phyloP scores from a whole-genome alignment of 2,329 filamentous ascomycete species.

The Xylariaceae sp. region DNA sequence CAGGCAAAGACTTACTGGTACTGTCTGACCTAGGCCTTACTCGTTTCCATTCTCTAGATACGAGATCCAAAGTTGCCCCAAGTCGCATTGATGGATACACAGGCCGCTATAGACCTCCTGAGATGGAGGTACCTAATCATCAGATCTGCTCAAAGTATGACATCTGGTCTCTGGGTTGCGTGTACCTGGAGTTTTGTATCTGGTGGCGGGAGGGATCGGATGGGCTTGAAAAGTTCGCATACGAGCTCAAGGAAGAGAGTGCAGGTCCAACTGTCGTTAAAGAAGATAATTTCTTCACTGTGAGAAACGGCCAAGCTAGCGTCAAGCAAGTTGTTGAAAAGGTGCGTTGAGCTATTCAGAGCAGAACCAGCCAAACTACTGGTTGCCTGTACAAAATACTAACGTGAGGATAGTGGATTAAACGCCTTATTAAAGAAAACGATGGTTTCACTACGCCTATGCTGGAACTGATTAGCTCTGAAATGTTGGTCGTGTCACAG shows the following conservation, averaged over 20 bases:
- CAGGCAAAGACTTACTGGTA: background rate
- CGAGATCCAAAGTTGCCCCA: slow-evolving; percentile 2
- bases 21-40: slow-evolving; percentile 8
- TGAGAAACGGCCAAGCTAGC: background rate
- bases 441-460: slow-evolving; percentile 1
- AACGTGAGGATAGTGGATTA: background rate
- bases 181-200: slow-evolving; percentile 5
- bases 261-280: background rate
- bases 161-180: slow-evolving; percentile 10
- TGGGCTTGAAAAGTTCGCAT: background rate
- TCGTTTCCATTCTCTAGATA: slow-evolving; percentile 3
- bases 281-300: background rate
- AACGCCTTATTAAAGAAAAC: background rate
- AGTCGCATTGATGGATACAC: slow-evolving; percentile 1
- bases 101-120: slow-evolving; percentile 1
- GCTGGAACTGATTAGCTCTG: slow-evolving; percentile 1
- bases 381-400: background rate
- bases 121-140: slow-evolving; percentile 1
- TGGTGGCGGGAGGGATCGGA: slow-evolving; percentile 4
- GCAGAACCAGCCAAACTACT: background rate
- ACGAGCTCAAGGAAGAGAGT: background rate
- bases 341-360: background rate
- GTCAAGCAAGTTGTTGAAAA: background rate
- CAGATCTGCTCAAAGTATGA: slow-evolving; percentile 5
- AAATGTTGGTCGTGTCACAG: slow-evolving; percentile 8